Percentiles rank a stretch among this genome's conserved stretches.
Conservation (phyloP, 1,284 basidiomycete species). For the Schizophyllum commune region DNA sequence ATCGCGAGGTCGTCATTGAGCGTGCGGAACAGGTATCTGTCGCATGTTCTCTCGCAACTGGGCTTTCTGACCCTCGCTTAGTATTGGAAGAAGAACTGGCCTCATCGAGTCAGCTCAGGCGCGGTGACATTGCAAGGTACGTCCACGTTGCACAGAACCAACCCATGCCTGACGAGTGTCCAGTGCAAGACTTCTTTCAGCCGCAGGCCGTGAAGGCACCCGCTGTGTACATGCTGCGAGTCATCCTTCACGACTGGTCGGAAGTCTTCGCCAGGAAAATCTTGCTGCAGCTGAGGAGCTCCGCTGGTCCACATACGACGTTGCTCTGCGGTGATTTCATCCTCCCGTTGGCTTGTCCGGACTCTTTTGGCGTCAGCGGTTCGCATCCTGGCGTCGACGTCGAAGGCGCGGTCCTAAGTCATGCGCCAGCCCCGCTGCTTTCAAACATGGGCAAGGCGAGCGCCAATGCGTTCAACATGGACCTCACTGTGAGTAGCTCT, state of each 20-base stretch:
- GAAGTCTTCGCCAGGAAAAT: conserved; percentile 49
- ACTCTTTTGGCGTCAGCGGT: conserved; percentile 28
- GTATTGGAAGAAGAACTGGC: conserved; percentile 56
- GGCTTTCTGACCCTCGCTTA: conserved; percentile 16
- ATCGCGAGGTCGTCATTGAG: conserved; percentile 52
- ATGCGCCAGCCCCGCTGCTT: conserved; percentile 49
- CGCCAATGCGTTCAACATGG: conserved; percentile 66
- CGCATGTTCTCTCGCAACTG: background rate
- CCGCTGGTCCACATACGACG: conserved; percentile 43
- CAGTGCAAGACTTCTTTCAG: conserved; percentile 66
- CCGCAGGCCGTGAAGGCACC: conserved; percentile 49
- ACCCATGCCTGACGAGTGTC: background rate
- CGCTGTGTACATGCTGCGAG: conserved; percentile 60
- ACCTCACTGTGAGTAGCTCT: conserved; percentile 45
- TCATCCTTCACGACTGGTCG: conserved; percentile 71
- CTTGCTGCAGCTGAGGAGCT: conserved; percentile 42
- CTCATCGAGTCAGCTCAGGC: conserved; percentile 50
- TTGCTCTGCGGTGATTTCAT: conserved; percentile 64
- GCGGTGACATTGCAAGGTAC: conserved; percentile 51
- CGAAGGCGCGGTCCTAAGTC: conserved; percentile 35
- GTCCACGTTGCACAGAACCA: background rate
- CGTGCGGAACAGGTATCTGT: conserved; percentile 43
- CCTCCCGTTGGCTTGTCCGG: conserved; percentile 58
- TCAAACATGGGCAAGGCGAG: conserved; percentile 66
- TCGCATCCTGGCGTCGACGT: conserved; percentile 16